Evolutionary conservation across 768 basidiomycete genomes (phyloP).

Genomic region (Boletus eberwhitei): DNA sequence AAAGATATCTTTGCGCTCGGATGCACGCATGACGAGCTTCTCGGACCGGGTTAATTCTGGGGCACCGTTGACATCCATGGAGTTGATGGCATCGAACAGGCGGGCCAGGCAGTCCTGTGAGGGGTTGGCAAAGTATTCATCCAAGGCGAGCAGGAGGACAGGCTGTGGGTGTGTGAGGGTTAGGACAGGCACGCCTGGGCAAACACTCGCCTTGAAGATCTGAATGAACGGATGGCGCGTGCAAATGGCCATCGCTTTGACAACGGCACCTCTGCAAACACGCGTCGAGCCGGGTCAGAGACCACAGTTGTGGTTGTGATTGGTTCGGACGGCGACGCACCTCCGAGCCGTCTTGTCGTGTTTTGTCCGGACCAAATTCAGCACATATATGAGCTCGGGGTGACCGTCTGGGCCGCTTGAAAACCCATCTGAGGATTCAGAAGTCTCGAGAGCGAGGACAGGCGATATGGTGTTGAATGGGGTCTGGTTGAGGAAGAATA

Average conservation of each 20-base stretch:
- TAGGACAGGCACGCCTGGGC: background rate
- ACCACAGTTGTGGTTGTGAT: background rate
- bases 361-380: conserved; percentile 90
- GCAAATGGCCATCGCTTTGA: conserved; percentile 93
- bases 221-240: conserved; percentile 93
- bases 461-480: conserved; percentile 84
- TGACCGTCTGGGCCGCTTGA: conserved; percentile 24
- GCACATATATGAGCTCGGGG: conserved; percentile 74
- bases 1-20: conserved; percentile 91
- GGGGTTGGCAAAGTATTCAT: conserved; percentile 89
- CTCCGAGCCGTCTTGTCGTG: conserved; percentile 80
- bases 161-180: conserved; percentile 50
- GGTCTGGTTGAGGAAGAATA: conserved; percentile 97
- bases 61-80: conserved; percentile 79
- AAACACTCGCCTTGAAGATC: conserved; percentile 76
- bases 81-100: conserved; percentile 90
- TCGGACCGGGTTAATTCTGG: conserved; percentile 79
- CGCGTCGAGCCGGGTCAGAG: conserved; percentile 12
- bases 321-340: conserved; percentile 38
- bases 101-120: conserved; percentile 88
- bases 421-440: conserved; percentile 31
- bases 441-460: conserved; percentile 67
- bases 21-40: conserved; percentile 84
- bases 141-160: conserved; percentile 87
- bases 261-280: conserved; percentile 74